Conservation (phyloP, 2,329 filamentous ascomycete species). For the Tolypocladium paradoxum region DNA sequence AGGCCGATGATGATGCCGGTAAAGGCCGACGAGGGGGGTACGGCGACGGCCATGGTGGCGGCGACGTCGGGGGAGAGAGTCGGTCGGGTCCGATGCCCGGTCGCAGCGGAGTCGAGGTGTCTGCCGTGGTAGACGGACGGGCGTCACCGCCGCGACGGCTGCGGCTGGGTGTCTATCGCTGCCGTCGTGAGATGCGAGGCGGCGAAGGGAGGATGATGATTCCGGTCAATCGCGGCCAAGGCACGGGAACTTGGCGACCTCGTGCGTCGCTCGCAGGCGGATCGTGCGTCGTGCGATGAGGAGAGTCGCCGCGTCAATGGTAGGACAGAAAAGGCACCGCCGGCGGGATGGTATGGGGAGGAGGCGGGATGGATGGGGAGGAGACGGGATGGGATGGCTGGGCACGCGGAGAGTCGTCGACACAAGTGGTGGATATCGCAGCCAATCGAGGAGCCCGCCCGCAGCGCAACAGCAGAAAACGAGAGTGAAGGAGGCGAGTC, state of each 20-base stretch:
- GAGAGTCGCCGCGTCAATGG: background rate
- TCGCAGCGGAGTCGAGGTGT: background rate
- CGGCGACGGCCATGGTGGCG: slow-evolving; percentile 18
- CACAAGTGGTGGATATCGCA: background rate
- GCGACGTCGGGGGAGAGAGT: background rate
- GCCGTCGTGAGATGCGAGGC: slow-evolving; percentile 1
- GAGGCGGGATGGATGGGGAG: background rate
- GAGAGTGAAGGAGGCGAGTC: background rate
- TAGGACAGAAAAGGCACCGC: background rate
- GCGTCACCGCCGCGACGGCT: slow-evolving; percentile 6
- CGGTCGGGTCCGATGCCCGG: background rate
- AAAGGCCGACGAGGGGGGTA: slow-evolving; percentile 34
- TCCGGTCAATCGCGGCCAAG: background rate
- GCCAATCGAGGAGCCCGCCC: background rate
- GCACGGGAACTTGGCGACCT: background rate
- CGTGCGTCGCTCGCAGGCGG: background rate
- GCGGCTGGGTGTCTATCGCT: slow-evolving; percentile 2
- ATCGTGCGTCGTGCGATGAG: background rate
- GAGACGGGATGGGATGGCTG: background rate
- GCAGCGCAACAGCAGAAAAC: background rate
- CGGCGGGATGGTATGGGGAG: background rate
- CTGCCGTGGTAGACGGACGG: background rate
- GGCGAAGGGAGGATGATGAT: background rate
- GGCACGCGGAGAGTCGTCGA: background rate
- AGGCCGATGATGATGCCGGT: slow-evolving; percentile 89